phyloP scores from a whole-genome alignment of 2,329 filamentous ascomycete genomes.

The Colletotrichum falcatum region DNA sequence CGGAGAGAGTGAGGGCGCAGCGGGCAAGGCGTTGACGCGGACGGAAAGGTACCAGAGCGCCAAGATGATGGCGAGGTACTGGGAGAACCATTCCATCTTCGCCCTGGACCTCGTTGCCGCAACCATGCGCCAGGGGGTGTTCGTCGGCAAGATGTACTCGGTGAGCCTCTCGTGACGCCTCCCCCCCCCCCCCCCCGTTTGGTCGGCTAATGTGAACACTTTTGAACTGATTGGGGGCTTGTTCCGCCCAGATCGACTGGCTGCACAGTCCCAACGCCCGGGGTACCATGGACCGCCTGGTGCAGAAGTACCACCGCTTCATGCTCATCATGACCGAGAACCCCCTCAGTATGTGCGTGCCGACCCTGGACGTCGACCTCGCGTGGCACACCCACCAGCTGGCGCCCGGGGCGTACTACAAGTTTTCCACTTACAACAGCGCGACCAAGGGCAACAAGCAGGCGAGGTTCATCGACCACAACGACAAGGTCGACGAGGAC shows the following conservation, averaged over 20 bases:
- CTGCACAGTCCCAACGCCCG: constrained; percentile 75
- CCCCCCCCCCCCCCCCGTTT: not conserved
- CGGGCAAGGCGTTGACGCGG: not conserved
- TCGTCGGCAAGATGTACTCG: constrained; percentile 78
- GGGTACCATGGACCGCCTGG: constrained; percentile 72
- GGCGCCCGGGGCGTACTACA: constrained; percentile 71
- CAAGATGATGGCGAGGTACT: constrained; percentile 78
- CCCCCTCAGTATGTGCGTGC: constrained; percentile 66
- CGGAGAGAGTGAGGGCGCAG: constrained; percentile 52
- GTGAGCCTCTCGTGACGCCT: constrained; percentile 36
- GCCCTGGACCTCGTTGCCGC: constrained; percentile 74
- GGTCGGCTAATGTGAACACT: not conserved
- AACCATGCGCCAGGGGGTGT: constrained; percentile 74
- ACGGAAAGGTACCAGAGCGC: constrained; percentile 53
- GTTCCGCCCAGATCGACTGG: constrained; percentile 73
- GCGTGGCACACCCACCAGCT: constrained; percentile 88
- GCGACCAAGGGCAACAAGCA: constrained; percentile 47
- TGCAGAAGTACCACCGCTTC: constrained; percentile 75
- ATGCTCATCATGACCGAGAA: constrained; percentile 66
- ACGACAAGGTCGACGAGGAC: constrained; percentile 83
- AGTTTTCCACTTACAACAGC: constrained; percentile 58
- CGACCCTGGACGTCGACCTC: constrained; percentile 80
- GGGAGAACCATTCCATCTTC: constrained; percentile 74
- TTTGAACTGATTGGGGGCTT: not conserved
- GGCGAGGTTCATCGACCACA: constrained; percentile 78